phyloP scores from a whole-genome alignment of 305 asterid species.

The Euphrasia arctica region DNA sequence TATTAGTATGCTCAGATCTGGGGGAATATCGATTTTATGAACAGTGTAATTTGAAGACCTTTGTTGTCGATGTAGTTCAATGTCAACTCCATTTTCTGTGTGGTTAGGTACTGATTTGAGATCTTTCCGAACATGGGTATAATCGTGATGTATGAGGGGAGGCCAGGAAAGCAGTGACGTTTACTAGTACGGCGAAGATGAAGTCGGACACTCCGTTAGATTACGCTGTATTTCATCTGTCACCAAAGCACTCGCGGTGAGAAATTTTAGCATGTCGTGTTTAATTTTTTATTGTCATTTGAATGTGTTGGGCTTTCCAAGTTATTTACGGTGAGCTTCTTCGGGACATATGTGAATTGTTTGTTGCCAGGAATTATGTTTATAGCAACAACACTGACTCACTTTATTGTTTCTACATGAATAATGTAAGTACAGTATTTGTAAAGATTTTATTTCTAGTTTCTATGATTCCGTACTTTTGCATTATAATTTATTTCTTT shows the following conservation, averaged over 20 bases:
- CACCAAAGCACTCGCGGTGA: constrained; percentile 80
- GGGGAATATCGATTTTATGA: constrained; percentile 16
- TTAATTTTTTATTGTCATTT: constrained; percentile 15
- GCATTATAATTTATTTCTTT: too few relatives aligned
- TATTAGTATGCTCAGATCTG: constrained; percentile 53
- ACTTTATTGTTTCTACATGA: too few relatives aligned
- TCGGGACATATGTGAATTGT: constrained; percentile 72
- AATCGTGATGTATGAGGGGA: too few relatives aligned
- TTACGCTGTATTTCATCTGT: constrained; percentile 79
- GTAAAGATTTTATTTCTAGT: too few relatives aligned
- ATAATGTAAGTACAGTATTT: too few relatives aligned
- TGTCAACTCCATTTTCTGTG: constrained; percentile 7
- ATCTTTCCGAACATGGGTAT: constrained; percentile 18
- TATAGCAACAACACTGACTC: too few relatives aligned
- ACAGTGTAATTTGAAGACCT: constrained; percentile 17
- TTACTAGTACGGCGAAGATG: constrained; percentile 38
- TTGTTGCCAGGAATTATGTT: constrained; percentile 30
- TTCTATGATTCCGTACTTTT: too few relatives aligned
- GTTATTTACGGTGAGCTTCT: constrained; percentile 28
- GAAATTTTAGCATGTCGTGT: constrained; percentile 24
- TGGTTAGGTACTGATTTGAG: constrained; percentile 18
- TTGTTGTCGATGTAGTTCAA: constrained; percentile 13
- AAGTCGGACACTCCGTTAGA: constrained; percentile 67
- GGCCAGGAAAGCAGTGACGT: too few relatives aligned
- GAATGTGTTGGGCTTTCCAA: constrained; percentile 23